Evolutionary conservation across 1,139 yeast species (phyloP), one percentile per base, ranked within the genome.

Genomic region (Scheffersomyces cryptocercus): DNA sequence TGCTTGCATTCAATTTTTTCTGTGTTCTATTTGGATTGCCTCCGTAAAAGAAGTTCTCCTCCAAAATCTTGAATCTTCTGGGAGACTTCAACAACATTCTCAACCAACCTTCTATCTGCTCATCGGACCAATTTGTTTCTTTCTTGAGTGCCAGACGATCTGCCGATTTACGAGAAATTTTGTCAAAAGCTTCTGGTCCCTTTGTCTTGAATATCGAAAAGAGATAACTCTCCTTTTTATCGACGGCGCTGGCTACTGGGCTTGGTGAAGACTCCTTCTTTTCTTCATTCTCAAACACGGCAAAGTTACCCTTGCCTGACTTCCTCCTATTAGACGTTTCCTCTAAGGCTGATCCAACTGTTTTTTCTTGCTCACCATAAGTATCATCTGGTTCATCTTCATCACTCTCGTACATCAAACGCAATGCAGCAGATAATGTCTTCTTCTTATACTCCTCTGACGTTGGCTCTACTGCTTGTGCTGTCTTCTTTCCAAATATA

Each of bases 61-160:
- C 95, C 44, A 87, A 60, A 5, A 79, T 47, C 49, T 75, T 76
- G 49, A 76, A 84, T 46, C 87, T 69, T 41, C 74, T 67, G 0
- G 95, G 90, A 37, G 84, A 79, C 51, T 79, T 79, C 39, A 79
- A 75, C 29, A 90, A 62, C 85, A 87, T 85, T 47, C 86, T 68
- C 1, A 86, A 85, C 97, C 97, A 91, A 0, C 96, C 96, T 68
- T 91, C 97, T 37, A 91, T 80, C 61, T 89, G 96, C 58, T 88
- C 97, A 61, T 90, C 93, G 0, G 90, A 73, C 96, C 96, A 88
- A 1, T 71, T 71, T 0, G 84, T 78, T 32, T 68, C 67, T 12
- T 62, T 58, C 51, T 76, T 80, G 56, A 89, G 65, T 16, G 74
- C 77, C 28, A 68, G 66, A 44, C 97, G 73, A 8, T 57, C 62